Evolutionary conservation across 129 eudicot species (phyloP), one percentile per base, ranked within the genome.

Genomic region (Scalesia atractyloides): DNA sequence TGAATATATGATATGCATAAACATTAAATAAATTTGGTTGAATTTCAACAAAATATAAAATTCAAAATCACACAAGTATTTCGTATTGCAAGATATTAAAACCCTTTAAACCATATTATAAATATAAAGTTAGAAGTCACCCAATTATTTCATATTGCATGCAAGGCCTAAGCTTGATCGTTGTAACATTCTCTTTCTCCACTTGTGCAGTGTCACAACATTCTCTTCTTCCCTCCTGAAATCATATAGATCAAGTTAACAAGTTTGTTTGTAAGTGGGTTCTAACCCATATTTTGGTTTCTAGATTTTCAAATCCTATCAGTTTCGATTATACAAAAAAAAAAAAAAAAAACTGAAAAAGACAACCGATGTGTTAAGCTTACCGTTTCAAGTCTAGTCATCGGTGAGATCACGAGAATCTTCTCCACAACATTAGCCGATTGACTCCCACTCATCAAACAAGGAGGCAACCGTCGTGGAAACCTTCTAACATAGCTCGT

Each of bases 221-320:
- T 64, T 88, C 94, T 71, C 90, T 80, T 15, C 19, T 48, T 64
- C 83, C 90, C 57, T 51, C 84, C 94, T 88, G 81, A 33, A 64
- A 76, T 47, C 18, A 65, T 43, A 65, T 43, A 70, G 9, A 33
- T 14, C 11, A 65, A 52, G 60, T 19, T 0, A 18, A 56, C 13
- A 4, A 3, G 22, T 56, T 56, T 41, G 10, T 41, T 41, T 41
- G 46, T 41, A 41, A 6, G 46, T 41, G 11, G 46, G 46, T 41
- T 41, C 9, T 41, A 41, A 41, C 46, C 46, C 9, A 41, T 9
- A 41, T 41, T 41, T 41, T 7, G 10, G 10, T 41, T 41, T 7
- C 46, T 41, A 8, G 46, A 41, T 9, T 41, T 41, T 41, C 46
- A 9, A 41, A 41, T 0, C 61, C 1, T 15, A 54, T 2, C 33